A percentile compares a stretch with the other conserved stretches of the same genome.
phyloP scores from a whole-genome alignment of 1,139 yeast genomes.

The Tardiomyces digboiensis region DNA sequence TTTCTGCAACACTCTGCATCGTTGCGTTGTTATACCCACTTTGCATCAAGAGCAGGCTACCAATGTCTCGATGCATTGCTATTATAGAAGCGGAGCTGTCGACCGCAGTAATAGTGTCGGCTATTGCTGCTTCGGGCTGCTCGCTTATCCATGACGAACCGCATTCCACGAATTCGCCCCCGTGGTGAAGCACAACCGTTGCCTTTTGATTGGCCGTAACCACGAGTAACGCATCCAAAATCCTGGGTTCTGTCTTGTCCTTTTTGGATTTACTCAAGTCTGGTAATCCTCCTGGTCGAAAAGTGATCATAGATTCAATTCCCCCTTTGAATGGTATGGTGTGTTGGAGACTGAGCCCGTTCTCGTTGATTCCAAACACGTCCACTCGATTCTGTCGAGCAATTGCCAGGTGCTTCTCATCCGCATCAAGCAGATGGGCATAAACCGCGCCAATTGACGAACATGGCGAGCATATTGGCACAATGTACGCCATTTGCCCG shows the following conservation, averaged over 20 bases:
- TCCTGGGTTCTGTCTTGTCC: too few species aligned
- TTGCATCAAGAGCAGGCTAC: background rate
- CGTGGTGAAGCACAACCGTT: background rate
- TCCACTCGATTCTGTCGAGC: background rate
- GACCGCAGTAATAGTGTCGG: background rate
- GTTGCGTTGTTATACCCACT: background rate
- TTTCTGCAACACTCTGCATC: background rate
- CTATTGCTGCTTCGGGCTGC: background rate
- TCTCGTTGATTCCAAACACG: background rate
- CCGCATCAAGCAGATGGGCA: background rate
- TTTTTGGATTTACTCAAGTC: too few species aligned
- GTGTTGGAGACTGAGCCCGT: background rate
- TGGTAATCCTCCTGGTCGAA: background rate
- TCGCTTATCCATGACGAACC: background rate
- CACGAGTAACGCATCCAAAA: background rate
- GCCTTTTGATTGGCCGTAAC: background rate
- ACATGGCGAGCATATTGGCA: background rate
- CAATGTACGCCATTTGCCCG: background rate
- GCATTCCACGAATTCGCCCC: background rate
- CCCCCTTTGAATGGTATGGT: background rate
- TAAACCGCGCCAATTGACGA: background rate
- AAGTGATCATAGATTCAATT: background rate
- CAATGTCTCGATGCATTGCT: background rate
- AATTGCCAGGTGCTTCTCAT: background rate
- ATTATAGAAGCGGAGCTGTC: background rate